Conservation (phyloP, 805 yeast genomes). For the Metschnikowia cerradonensis region DNA sequence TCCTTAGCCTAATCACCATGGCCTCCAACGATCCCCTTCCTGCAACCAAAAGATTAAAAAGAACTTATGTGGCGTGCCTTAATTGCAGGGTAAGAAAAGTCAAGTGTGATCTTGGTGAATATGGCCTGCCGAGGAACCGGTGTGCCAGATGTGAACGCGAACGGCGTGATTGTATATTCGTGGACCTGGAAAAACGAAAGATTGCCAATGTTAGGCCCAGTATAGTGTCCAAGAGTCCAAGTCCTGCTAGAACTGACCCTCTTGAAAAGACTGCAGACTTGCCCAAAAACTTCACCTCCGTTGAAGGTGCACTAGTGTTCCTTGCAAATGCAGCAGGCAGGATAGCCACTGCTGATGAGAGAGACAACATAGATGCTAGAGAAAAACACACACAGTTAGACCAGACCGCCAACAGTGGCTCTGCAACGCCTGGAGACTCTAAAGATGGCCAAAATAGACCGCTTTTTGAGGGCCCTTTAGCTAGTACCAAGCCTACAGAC, state of each 20-base stretch:
- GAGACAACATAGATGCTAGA: constrained; percentile 56
- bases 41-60: constrained; percentile 36
- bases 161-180: constrained; percentile 72
- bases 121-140: constrained; percentile 67
- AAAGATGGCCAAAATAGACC: not conserved
- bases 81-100: constrained; percentile 83
- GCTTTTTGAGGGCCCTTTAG: not conserved
- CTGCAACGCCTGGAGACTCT: not conserved
- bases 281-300: constrained; percentile 34
- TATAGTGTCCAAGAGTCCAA: not conserved
- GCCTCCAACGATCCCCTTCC: not conserved
- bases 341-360: constrained; percentile 62
- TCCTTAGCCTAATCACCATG: not conserved
- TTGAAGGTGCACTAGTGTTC: constrained; percentile 64
- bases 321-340: constrained; percentile 78
- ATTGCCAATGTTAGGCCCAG: constrained; percentile 5
- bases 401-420: not conserved
- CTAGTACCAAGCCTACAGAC: not conserved
- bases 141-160: constrained; percentile 85
- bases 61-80: constrained; percentile 80
- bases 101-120: constrained; percentile 79
- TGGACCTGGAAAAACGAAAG: constrained; percentile 25
- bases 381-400: constrained; percentile 48
- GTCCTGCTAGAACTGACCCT: not conserved
- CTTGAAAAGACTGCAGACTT: not conserved